Evolutionary conservation across 768 basidiomycete species (phyloP).

Genomic region (Suillus subluteus): DNA sequence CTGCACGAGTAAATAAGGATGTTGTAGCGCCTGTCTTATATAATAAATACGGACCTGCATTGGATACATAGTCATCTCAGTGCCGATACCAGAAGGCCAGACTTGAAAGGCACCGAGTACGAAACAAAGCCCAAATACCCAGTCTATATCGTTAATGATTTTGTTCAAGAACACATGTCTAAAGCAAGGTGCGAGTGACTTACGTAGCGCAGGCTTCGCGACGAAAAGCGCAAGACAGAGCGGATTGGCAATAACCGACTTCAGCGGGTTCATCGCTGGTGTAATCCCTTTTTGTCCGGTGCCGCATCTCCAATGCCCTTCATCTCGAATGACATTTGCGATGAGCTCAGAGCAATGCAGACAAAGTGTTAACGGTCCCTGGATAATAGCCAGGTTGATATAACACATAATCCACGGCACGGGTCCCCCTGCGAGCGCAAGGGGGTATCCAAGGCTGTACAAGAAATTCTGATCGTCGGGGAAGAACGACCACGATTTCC

Average conservation of each 20-base stretch:
- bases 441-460: constrained; percentile 10
- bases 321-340: constrained; percentile 32
- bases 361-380: constrained; percentile 32
- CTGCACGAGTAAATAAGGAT: neutral
- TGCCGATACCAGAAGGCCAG: too few species aligned
- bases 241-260: constrained; percentile 22
- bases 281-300: constrained; percentile 18
- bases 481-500: constrained; percentile 30
- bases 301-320: constrained; percentile 30
- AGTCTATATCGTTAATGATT: constrained; percentile 21
- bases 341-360: constrained; percentile 34
- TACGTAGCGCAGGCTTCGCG: constrained; percentile 30
- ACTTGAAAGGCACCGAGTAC: too few species aligned
- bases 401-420: constrained; percentile 29
- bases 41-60: neutral
- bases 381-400: constrained; percentile 28
- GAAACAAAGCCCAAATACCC: constrained; percentile 30
- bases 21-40: neutral
- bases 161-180: neutral
- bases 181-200: constrained; percentile 9
- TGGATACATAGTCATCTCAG: neutral
- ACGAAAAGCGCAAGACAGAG: constrained; percentile 21
- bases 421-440: constrained; percentile 3
- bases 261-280: constrained; percentile 26
- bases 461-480: constrained; percentile 23